Evolutionary conservation across 2,329 filamentous ascomycete genomes (phyloP).

Genomic region (Orbilia oligospora): DNA sequence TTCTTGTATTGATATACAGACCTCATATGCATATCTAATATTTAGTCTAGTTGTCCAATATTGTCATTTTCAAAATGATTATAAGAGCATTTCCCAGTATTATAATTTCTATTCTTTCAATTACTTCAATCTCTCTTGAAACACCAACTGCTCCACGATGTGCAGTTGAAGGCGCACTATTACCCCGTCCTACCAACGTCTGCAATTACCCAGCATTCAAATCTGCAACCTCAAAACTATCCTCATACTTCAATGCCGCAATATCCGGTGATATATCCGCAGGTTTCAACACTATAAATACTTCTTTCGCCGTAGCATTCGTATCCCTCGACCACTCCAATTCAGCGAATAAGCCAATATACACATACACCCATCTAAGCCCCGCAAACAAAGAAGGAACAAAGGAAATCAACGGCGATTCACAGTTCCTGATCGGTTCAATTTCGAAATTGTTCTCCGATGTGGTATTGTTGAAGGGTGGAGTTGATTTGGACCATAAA

Average conservation of each 20-base stretch:
- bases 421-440: constrained; percentile 69
- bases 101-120: background rate
- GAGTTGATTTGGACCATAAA: constrained; percentile 65
- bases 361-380: constrained; percentile 68
- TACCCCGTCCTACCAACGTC: constrained; percentile 66
- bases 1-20: too few species aligned
- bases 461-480: constrained; percentile 66
- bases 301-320: constrained; percentile 64
- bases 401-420: constrained; percentile 65
- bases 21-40: too few species aligned
- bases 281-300: constrained; percentile 66
- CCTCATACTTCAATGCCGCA: constrained; percentile 65
- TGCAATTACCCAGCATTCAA: constrained; percentile 64
- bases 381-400: constrained; percentile 66
- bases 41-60: background rate
- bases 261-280: constrained; percentile 65
- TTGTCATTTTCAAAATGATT: too few species aligned
- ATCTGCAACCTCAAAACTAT: constrained; percentile 65
- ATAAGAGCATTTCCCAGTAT: background rate
- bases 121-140: background rate
- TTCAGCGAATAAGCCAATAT: constrained; percentile 64
- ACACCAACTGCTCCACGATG: background rate
- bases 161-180: constrained; percentile 58
- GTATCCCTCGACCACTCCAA: constrained; percentile 65
- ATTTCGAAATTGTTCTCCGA: constrained; percentile 68